Conservation (phyloP, 192 early-diverging fungal genomes). For the Pilobolus umbonatus region DNA sequence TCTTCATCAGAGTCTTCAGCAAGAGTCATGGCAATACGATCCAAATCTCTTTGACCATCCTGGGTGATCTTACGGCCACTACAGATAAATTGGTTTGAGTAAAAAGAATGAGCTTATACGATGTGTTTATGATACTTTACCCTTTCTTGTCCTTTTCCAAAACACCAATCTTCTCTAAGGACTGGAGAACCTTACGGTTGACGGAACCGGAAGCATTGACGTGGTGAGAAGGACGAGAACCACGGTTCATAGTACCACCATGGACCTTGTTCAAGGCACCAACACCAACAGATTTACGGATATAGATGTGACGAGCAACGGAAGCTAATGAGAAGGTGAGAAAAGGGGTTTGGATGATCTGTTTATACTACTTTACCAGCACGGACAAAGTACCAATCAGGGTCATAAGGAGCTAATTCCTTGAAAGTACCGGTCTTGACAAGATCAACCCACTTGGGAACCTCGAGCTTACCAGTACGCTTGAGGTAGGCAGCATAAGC, state of each 20-base stretch:
- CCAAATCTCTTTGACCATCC: constrained; percentile 97
- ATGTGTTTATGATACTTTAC: constrained; percentile 32
- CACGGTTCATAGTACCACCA: constrained; percentile 91
- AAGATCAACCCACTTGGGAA: constrained; percentile 98
- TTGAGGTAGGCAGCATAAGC: constrained; percentile 99
- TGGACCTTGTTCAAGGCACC: constrained; percentile 92
- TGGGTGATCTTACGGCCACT: constrained; percentile 94
- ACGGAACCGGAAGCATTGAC: constrained; percentile 84
- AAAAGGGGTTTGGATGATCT: not conserved
- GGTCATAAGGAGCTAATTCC: constrained; percentile 97
- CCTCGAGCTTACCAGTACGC: constrained; percentile 96
- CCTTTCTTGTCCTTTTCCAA: constrained; percentile 87
- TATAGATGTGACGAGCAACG: constrained; percentile 98
- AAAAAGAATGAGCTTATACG: not conserved
- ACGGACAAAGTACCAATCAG: constrained; percentile 99
- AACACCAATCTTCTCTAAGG: constrained; percentile 98
- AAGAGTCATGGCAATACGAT: constrained; percentile 79
- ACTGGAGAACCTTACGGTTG: constrained; percentile 94
- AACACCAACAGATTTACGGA: constrained; percentile 89
- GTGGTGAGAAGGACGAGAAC: constrained; percentile 90
- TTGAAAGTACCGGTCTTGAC: constrained; percentile 98
- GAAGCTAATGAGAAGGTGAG: constrained; percentile 49
- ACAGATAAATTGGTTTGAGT: not conserved
- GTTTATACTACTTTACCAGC: constrained; percentile 58
- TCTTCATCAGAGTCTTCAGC: constrained; percentile 22